Conservation (phyloP, 352 stramenopile species). For the Elongisporangium anandrum region DNA sequence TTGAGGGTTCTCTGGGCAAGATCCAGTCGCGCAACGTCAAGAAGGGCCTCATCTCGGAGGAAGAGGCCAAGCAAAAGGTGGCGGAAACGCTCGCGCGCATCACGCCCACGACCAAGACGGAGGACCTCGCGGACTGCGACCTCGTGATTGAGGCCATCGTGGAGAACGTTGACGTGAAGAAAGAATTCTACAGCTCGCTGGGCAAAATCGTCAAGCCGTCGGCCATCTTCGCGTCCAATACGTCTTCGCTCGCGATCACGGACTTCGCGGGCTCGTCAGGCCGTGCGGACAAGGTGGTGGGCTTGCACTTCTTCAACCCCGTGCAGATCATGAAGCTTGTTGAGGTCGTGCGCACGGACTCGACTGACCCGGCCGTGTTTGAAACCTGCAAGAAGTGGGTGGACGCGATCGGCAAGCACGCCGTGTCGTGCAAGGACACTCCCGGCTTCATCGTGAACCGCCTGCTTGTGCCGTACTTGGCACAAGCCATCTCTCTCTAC, state of each 20-base stretch:
- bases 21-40: slow-evolving; percentile 78
- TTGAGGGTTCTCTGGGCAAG: slow-evolving; percentile 90
- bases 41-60: slow-evolving; percentile 83
- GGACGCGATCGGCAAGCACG: slow-evolving; percentile 90
- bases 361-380: slow-evolving; percentile 90
- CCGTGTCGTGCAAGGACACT: slow-evolving; percentile 94
- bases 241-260: slow-evolving; percentile 90
- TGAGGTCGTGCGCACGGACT: slow-evolving; percentile 94
- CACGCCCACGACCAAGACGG: slow-evolving; percentile 86
- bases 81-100: slow-evolving; percentile 74
- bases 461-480: slow-evolving; percentile 70
- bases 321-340: slow-evolving; percentile 95
- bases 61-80: slow-evolving; percentile 68
- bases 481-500: slow-evolving; percentile 91
- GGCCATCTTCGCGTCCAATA: slow-evolving; percentile 97
- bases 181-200: slow-evolving; percentile 92
- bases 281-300: slow-evolving; percentile 90
- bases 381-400: slow-evolving; percentile 91
- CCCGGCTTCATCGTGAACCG: slow-evolving; percentile 99
- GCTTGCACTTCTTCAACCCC: slow-evolving; percentile 99
- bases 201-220: slow-evolving; percentile 86
- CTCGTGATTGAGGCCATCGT: slow-evolving; percentile 98
- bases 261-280: slow-evolving; percentile 94
- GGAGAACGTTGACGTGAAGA: slow-evolving; percentile 95
- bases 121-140: slow-evolving; percentile 88